phyloP scores from a whole-genome alignment of 495 filamentous ascomycete genomes.

The Neurospora intermedia region DNA sequence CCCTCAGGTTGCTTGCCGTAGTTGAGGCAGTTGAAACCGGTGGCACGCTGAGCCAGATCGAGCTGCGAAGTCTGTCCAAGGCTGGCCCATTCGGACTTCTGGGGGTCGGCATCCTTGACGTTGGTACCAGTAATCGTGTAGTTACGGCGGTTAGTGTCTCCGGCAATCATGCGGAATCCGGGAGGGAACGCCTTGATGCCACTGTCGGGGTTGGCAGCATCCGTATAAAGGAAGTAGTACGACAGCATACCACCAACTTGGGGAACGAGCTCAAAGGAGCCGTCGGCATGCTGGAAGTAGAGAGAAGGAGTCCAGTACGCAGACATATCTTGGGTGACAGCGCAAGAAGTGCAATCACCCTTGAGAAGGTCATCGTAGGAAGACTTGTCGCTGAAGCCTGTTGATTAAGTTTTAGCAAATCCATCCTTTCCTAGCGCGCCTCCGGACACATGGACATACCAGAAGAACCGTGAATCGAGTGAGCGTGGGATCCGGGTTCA shows the following conservation, averaged over 20 bases:
- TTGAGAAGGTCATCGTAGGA: constrained; percentile 38
- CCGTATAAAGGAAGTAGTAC: constrained; percentile 64
- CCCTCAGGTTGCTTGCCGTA: constrained; percentile 52
- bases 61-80: constrained; percentile 48
- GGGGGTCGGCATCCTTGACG: constrained; percentile 49
- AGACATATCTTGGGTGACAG: constrained; percentile 53
- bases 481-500: constrained; percentile 51
- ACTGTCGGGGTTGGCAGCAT: constrained; percentile 32
- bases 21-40: constrained; percentile 91
- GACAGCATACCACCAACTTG: constrained; percentile 53
- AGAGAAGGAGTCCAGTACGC: constrained; percentile 58
- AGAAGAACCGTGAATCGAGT: constrained; percentile 60
- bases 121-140: constrained; percentile 48
- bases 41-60: constrained; percentile 63
- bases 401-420: background rate
- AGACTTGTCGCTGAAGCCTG: constrained; percentile 39
- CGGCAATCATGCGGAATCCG: constrained; percentile 79
- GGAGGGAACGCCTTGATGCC: constrained; percentile 62
- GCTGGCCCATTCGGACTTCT: constrained; percentile 56
- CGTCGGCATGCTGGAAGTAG: constrained; percentile 47
- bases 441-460: constrained; percentile 26
- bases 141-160: constrained; percentile 55
- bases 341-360: constrained; percentile 54
- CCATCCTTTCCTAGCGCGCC: background rate
- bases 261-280: constrained; percentile 33